Conservation (phyloP, 116 monocot genomes). For the Iris pallida region DNA sequence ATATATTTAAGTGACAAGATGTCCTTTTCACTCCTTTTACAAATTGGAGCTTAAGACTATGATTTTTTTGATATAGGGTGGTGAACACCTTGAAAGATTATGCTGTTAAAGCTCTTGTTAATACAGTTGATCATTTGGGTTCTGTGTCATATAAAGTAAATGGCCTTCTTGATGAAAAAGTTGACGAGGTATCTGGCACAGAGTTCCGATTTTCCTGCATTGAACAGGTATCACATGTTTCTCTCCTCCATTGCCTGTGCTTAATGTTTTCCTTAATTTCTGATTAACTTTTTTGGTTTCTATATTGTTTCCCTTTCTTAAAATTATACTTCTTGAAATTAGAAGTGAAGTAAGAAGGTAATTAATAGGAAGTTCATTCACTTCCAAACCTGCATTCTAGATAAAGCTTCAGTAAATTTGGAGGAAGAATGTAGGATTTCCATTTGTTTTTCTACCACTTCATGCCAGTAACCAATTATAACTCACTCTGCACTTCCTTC, state of each 20-base stretch:
- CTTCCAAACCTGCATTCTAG: too few species aligned
- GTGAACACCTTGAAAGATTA: slow-evolving; percentile 80
- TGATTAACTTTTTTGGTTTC: not conserved
- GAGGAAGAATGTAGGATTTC: too few species aligned
- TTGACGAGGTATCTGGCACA: slow-evolving; percentile 37
- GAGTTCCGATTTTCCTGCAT: slow-evolving; percentile 64
- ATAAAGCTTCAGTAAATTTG: too few species aligned
- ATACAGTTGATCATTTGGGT: slow-evolving; percentile 85
- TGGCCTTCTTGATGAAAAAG: slow-evolving; percentile 53
- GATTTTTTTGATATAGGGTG: slow-evolving; percentile 37
- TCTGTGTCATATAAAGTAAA: slow-evolving; percentile 71
- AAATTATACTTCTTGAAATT: too few species aligned
- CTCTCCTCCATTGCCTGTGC: not conserved
- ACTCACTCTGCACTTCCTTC: too few species aligned
- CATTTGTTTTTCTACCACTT: too few species aligned
- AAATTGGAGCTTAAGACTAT: not conserved
- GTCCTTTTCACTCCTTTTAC: too few species aligned
- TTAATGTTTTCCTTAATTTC: too few species aligned
- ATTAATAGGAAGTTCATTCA: too few species aligned
- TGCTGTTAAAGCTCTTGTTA: slow-evolving; percentile 79
- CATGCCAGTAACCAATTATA: not conserved
- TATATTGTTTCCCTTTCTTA: not conserved
- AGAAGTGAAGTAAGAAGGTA: too few species aligned
- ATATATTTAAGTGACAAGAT: not conserved
- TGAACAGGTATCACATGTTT: slow-evolving; percentile 52